phyloP scores from a whole-genome alignment of 1,284 basidiomycete genomes.

The Rhizoctonia solani region DNA sequence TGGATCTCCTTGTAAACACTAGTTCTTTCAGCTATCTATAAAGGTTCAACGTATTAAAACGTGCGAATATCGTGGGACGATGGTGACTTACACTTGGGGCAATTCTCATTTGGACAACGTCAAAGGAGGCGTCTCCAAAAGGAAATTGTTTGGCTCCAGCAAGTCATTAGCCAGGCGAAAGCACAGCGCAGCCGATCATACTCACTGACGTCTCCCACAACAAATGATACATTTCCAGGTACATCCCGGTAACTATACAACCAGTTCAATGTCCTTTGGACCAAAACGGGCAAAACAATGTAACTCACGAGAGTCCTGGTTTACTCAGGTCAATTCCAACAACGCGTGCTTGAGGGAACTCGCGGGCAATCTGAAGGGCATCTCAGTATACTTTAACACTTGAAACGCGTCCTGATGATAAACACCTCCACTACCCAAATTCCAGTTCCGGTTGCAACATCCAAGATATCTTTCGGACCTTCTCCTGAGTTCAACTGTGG shows the following conservation, averaged over 20 bases:
- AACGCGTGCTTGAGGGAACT: slow-evolving; percentile 7
- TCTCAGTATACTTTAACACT: background rate
- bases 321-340: slow-evolving; percentile 14
- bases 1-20: slow-evolving; percentile 17
- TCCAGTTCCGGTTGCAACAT: slow-evolving; percentile 18
- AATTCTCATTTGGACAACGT: slow-evolving; percentile 24
- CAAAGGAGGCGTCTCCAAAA: slow-evolving; percentile 1
- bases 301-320: slow-evolving; percentile 9
- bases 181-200: background rate
- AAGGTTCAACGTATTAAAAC: background rate
- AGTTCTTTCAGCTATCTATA: slow-evolving; percentile 2
- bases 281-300: no score
- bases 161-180: background rate
- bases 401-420: no score
- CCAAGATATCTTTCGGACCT: slow-evolving; percentile 6
- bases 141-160: background rate
- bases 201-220: slow-evolving; percentile 13
- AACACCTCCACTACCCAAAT: slow-evolving; percentile 15
- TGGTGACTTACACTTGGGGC: slow-evolving; percentile 18
- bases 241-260: background rate
- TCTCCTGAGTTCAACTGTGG: slow-evolving; percentile 2
- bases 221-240: slow-evolving; percentile 2
- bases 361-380: slow-evolving; percentile 5
- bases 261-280: no score
- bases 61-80: background rate